Evolutionary conservation across 768 basidiomycete species (phyloP).

Genomic region (Phaffia tasmanica): DNA sequence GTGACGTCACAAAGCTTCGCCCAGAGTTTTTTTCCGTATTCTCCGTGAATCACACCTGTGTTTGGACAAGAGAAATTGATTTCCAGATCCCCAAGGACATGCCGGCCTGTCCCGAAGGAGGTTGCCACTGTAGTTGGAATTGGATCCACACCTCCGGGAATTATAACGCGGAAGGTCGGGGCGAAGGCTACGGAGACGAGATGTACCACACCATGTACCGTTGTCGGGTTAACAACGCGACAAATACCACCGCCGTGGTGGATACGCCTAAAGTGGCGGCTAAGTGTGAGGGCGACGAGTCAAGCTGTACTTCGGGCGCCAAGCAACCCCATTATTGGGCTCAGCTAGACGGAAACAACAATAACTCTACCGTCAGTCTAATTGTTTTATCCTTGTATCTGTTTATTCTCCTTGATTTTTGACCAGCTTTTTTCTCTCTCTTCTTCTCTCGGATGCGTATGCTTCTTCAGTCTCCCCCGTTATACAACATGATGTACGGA

Average conservation of each 20-base stretch:
- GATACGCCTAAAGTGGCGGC: slow-evolving; percentile 52
- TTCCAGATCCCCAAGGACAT: slow-evolving; percentile 33
- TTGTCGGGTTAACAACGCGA: slow-evolving; percentile 51
- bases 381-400: slow-evolving; percentile 30
- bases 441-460: slow-evolving; percentile 29
- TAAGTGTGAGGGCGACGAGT: slow-evolving; percentile 54
- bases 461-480: slow-evolving; percentile 33
- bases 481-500: slow-evolving; percentile 58
- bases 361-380: slow-evolving; percentile 10
- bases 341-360: slow-evolving; percentile 46
- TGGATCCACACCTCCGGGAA: slow-evolving; percentile 12
- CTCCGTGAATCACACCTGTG: slow-evolving; percentile 32
- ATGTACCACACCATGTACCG: slow-evolving; percentile 36
- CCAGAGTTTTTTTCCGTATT: slow-evolving; percentile 34
- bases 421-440: slow-evolving; percentile 30
- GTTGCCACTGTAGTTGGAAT: slow-evolving; percentile 25
- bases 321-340: slow-evolving; percentile 61
- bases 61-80: slow-evolving; percentile 27
- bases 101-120: slow-evolving; percentile 32
- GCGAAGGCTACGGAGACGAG: slow-evolving; percentile 8
- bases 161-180: not conserved
- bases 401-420: slow-evolving; percentile 7
- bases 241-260: slow-evolving; percentile 44
- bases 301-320: slow-evolving; percentile 61
- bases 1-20: slow-evolving; percentile 41